phyloP scores from a whole-genome alignment of 108 stramenopile genomes.

The Chaetoceros muelleri region DNA sequence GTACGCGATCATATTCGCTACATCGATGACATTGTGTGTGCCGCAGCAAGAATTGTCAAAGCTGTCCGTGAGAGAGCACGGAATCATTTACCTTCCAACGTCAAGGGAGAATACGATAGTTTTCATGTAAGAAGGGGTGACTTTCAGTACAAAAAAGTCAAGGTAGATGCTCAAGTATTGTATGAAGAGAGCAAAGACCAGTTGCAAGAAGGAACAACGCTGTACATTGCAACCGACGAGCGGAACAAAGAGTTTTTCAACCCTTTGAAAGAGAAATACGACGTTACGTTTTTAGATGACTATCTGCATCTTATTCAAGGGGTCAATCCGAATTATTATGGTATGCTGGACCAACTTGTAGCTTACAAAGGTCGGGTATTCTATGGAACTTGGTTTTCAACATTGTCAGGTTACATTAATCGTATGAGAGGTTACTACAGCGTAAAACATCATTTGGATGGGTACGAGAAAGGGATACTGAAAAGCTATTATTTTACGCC shows the following conservation, averaged over 20 bases:
- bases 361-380: constrained; percentile 66
- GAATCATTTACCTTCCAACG: constrained; percentile 6
- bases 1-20: constrained; percentile 72
- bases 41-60: constrained; percentile 61
- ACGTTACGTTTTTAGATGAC: constrained; percentile 70
- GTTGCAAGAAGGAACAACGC: constrained; percentile 33
- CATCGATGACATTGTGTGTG: constrained; percentile 84
- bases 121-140: constrained; percentile 86
- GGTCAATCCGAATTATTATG: constrained; percentile 73
- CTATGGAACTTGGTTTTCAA: constrained; percentile 66
- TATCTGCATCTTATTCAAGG: constrained; percentile 51
- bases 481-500: constrained; percentile 56
- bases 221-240: constrained; percentile 84
- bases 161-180: constrained; percentile 19
- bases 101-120: constrained; percentile 58
- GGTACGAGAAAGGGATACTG: constrained; percentile 42
- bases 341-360: constrained; percentile 80
- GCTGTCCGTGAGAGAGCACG: constrained; percentile 45
- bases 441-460: constrained; percentile 40
- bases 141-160: constrained; percentile 53
- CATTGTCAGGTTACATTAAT: constrained; percentile 76
- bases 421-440: constrained; percentile 71
- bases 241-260: constrained; percentile 66
- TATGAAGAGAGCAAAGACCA: constrained; percentile 22
- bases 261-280: constrained; percentile 45